Evolutionary conservation across 257 asterid genomes (phyloP).

Genomic region (Gentiana straminea): DNA sequence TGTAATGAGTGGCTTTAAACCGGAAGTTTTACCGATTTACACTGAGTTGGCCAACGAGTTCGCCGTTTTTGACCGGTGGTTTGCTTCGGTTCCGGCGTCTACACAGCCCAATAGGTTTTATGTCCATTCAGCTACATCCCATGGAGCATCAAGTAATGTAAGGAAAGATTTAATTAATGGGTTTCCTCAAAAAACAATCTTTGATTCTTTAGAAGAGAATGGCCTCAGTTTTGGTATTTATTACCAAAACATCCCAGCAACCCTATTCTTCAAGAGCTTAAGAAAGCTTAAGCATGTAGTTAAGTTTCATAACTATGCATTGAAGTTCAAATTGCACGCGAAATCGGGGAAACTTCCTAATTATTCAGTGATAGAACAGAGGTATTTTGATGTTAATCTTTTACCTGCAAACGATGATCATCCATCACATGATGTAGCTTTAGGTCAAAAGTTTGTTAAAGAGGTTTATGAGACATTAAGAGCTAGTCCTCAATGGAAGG

Average conservation of each 20-base stretch:
- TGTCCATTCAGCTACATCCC: constrained; percentile 96
- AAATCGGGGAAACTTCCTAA: constrained; percentile 69
- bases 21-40: constrained; percentile 63
- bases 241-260: constrained; percentile 91
- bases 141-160: constrained; percentile 94
- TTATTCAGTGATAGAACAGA: constrained; percentile 79
- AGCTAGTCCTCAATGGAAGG: constrained; percentile 91
- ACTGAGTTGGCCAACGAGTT: constrained; percentile 63
- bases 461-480: constrained; percentile 88
- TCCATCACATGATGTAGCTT: constrained; percentile 85
- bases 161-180: constrained; percentile 75
- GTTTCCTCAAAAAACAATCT: constrained; percentile 92
- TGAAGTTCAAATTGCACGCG: constrained; percentile 72
- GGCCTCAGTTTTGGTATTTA: constrained; percentile 71
- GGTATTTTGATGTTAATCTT: constrained; percentile 53
- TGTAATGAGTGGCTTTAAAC: constrained; percentile 90
- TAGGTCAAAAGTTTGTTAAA: constrained; percentile 90
- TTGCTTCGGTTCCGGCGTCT: constrained; percentile 93
- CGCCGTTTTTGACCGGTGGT: constrained; percentile 86
- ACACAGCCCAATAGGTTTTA: constrained; percentile 94
- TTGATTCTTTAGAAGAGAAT: constrained; percentile 82
- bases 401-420: constrained; percentile 92
- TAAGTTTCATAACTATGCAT: constrained; percentile 47
- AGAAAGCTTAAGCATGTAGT: constrained; percentile 55
- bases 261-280: constrained; percentile 67